phyloP scores from a whole-genome alignment of 305 asterid species.

The Rubia balearica region DNA sequence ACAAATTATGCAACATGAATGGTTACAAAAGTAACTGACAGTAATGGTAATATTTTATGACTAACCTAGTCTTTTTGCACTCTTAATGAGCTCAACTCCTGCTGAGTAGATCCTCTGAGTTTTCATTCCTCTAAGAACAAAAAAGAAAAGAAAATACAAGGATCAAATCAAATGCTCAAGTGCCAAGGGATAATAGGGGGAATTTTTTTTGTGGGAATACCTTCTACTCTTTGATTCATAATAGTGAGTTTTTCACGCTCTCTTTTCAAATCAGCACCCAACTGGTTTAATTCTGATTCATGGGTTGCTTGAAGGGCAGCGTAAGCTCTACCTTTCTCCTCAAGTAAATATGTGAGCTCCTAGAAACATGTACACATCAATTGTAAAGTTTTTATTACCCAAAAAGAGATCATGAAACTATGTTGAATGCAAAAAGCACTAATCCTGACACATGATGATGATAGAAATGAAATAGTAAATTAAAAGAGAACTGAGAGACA shows the following conservation, averaged over 20 bases:
- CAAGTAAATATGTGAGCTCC: constrained; percentile 72
- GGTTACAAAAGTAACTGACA: constrained; percentile 10
- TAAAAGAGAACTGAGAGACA: background rate
- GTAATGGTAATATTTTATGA: constrained; percentile 17
- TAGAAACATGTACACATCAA: constrained; percentile 48
- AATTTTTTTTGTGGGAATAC: constrained; percentile 26
- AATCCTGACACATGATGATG: background rate
- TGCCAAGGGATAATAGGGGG: background rate
- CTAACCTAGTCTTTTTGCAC: constrained; percentile 66
- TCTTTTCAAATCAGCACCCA: constrained; percentile 53
- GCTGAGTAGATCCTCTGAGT: constrained; percentile 54
- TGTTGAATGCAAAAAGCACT: background rate
- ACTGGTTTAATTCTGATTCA: constrained; percentile 58
- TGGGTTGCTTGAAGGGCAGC: constrained; percentile 54
- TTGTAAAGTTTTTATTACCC: constrained; percentile 32
- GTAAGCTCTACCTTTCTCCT: constrained; percentile 54
- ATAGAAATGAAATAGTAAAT: background rate
- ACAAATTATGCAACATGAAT: constrained; percentile 7
- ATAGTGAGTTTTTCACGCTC: constrained; percentile 41
- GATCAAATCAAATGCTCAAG: constrained; percentile 29
- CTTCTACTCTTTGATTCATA: constrained; percentile 55
- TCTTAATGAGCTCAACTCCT: constrained; percentile 64
- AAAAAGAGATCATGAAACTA: background rate
- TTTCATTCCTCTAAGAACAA: constrained; percentile 78
- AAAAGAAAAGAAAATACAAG: constrained; percentile 13